Evolutionary conservation across 176 grass and related monocot species (phyloP), one percentile per base, ranked within the genome.

Genomic region (Bothriochloa decipiens): DNA sequence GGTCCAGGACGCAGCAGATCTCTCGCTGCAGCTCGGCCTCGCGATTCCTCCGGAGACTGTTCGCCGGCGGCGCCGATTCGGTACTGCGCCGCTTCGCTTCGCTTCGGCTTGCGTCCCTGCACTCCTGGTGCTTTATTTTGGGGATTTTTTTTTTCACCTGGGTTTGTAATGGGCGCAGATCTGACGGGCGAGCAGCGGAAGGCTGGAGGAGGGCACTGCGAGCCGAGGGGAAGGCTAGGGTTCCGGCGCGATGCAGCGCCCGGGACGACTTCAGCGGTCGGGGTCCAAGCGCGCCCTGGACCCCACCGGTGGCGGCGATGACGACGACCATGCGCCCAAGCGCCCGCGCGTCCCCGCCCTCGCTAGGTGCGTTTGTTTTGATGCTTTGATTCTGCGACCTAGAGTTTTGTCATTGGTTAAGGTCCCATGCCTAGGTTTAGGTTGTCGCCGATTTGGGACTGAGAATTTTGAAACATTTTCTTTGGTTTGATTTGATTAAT

Each of bases 331-430:
- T 75, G 89, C 76, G 4, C 23, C 89, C 76, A 91, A 91, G 25
- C 70, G 89, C 13, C 85, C 89, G 36, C 89, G 89, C 70, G 85
- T 91, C n/a, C 85, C 89, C 16, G 89, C 89, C 64, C 89, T 91
- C 8, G 89, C 89, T 14, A 91, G 89, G 89, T 90, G 12, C 14
- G 79, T 60, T 27, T 65, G 65, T 37, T 14, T 17, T 27, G n/a
- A 3, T 33, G 52, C 13, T 71, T 57, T 52, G 9, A 7, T 64
- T 69, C 4, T 70, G 74, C 11, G 42, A 27, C 23, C 4, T 52
- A 45, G 14, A 28, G 80, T 12, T 40, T 71, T 60, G 46, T 40
- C 11, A 69, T 57, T 70, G 33, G 22, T 61, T 36, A 33, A 75
- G 35, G 35, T 36, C 5, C 35, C 35, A 36, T 36, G 35, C 35